Base-by-base conservation (phyloP, 441 rosid species). In the Isatis lusitanica region DNA sequence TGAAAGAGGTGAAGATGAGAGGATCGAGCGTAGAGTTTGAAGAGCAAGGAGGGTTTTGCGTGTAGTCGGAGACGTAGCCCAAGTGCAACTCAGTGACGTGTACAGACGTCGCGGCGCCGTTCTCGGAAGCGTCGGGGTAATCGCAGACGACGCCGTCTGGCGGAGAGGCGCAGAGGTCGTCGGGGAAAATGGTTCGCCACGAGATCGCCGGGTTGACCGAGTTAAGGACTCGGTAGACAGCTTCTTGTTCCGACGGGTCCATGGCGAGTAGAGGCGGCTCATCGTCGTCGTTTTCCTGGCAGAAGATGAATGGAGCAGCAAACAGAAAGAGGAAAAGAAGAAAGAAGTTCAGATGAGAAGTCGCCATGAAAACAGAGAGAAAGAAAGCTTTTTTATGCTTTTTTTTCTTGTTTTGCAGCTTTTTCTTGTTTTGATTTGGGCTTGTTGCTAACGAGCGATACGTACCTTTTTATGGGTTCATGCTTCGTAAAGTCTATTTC, bases 101-200 rank as follows among this genome's bases (percentile, higher is more conserved):
- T 61, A 83, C 79, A 50, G 85, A 68, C 12, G 69, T 56, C 4
- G 56, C 60, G 50, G 63, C 65, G 59, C 50, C 70, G 38, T 68
- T 35, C 16, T 2, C 71, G 62, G 83, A 52, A 40, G 73, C 36
- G 30, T 35, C 11, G 69, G 80, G 80, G 73, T 67, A 81, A 24
- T 83, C 88, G 15, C 94, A 89, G 7, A 85, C 86, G 67, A 87
- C 80, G 71, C 92, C 92, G 75, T 87, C 87, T 5, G 92, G 90
- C 52, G 94, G 77, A 0, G 90, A 89, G 44, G 75, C 79, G 68
- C 95, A 89, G 63, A 87, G 80, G 53, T 90, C 87, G 51, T 85
- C 91, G 0, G 87, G 84, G 74, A 81, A 90, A 30, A 86, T 76
- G 18, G 82, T 70, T 33, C 86, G 86, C 95, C 95, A 86, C 0